A percentile compares a stretch with the other conserved stretches of the same genome.
These are phyloP conservation scores for Camellia lanceoleosa DNA, from an alignment of 148 eudicot species.

Conservation along the genomic window DNA sequence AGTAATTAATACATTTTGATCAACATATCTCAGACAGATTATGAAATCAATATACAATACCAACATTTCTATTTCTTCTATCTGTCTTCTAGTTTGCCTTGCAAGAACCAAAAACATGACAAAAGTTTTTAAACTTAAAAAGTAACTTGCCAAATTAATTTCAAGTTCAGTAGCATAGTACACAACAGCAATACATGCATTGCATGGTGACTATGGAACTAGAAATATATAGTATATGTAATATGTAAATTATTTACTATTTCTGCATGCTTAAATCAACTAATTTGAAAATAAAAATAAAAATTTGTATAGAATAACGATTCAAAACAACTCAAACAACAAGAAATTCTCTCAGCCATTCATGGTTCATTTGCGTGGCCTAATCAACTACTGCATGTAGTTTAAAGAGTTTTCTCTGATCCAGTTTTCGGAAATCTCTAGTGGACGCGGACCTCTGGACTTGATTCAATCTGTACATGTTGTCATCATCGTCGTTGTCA, in stretches of 20 bases:
- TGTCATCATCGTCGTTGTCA: background rate
- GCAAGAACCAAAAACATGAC: background rate
- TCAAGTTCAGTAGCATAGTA: background rate
- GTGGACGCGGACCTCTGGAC: conserved; percentile 38
- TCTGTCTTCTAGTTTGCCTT: background rate
- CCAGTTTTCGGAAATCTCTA: conserved; percentile 33
- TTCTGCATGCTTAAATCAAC: background rate
- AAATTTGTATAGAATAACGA: background rate
- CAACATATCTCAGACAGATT: too few relatives aligned
- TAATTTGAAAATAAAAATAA: too few relatives aligned
- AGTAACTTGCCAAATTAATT: background rate
- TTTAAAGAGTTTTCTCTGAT: conserved; percentile 16
- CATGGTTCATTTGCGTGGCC: background rate
- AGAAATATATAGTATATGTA: background rate
- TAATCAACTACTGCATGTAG: conserved; percentile 21
- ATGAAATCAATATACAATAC: too few relatives aligned
- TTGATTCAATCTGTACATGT: conserved; percentile 15
- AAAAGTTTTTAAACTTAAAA: background rate
- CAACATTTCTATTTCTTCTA: background rate
- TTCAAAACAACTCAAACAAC: background rate
- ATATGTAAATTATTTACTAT: too few relatives aligned
- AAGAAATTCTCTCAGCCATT: background rate
- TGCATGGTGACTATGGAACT: too few relatives aligned
- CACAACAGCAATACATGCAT: background rate
- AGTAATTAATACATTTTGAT: too few relatives aligned